Base-by-base conservation (phyloP, 768 basidiomycete genomes). In the Auricularia auricula-judae region DNA sequence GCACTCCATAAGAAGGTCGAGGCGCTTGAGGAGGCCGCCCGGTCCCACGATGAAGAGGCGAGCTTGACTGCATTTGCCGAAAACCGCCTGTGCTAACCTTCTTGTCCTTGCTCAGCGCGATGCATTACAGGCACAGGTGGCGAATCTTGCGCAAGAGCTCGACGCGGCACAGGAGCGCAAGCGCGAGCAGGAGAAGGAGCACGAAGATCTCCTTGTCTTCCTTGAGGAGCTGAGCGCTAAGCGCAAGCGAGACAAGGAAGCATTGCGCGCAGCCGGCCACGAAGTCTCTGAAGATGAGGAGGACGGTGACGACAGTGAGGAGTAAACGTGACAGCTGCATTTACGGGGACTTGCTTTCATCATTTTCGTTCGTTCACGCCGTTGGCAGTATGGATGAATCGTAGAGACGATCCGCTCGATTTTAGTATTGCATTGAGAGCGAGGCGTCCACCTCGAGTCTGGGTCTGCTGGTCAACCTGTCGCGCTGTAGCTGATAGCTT, bases 251-350 rank as follows among this genome's bases (percentile, higher is more conserved):
- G 97, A 98, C 72, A 98, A 98, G 78, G 81, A 74, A 59, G 79
- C 81, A 68, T 83, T 99, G 78, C 79, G 81, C 70, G 84, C 82
- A 64, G 83, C 82, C 10, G 90, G 90, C 0, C 65, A 92, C 72
- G 94, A 94, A 39, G 95, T 98, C 1, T 94, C 91, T 0, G 96
- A 98, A 70, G 95, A 94, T 65, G 97, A 94, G 65, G 91, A 76
- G 0, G 93, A 89, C 3, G 90, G 85, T 0, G 88, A 82, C 0
- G 87, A 84, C 0, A 76, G 76, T 0, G 84, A 81, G 47, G 47
- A 51, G 21, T 16, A 51, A 18, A 42, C 39, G 12, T 42, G 39
- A 42, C 39, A 42, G 39, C 39, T 42, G 39, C 39, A 42, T 42
- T 42, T 29, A 29, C 29, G 39, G 39, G 39, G 39, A 42, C 7